Evolutionary conservation across 108 stramenopile species (phyloP), one percentile per base, ranked within the genome.

Genomic region (Cylindrotheca closterium): DNA sequence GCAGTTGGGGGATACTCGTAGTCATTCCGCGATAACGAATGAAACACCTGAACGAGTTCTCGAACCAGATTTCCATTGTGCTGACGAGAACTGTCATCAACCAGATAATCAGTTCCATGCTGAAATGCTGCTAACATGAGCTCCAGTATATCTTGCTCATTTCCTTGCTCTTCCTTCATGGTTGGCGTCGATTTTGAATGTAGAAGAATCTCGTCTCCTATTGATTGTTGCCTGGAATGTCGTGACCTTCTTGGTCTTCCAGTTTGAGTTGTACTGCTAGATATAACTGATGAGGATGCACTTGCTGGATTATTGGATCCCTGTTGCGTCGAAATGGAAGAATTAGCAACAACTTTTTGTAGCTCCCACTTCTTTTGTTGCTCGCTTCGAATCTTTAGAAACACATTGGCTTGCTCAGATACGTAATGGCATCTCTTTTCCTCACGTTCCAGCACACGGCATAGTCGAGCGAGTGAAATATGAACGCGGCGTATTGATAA

Each of bases 31-130:
- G 85, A 80, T 0, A 93, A 68, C 2, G 79, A 83, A 65, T 90
- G 89, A 67, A 79, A 93, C 0, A 87, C 76, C 29, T 71, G 63
- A 28, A 84, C 79, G 21, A 93, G 61, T 51, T 93, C 92, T 22
- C 87, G 71, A 2, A 80, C 84, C 3, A 93, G 60, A 68, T 93
- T 93, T 46, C 92, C 89, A n/a, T n/a, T n/a, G 45, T 86, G 66
- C 15, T 74, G 76, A 26, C 48, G 30, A 19, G 65, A 47, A 23
- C 48, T 46, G 2, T 19, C 65, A 19, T 55, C 33, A 0, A 17
- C n/a, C 37, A 7, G 37, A 10, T 7, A 10, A 2, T 12, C 26
- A 7, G 29, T 24, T 19, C 47, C 53, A 7, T 58, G 60, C 19
- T 71, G 74, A 31, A 59, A 63, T 15, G 84, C 68, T 3, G 91